Base-by-base conservation (phyloP, 208 protist genomes). In the Trypanosoma grayi region DNA sequence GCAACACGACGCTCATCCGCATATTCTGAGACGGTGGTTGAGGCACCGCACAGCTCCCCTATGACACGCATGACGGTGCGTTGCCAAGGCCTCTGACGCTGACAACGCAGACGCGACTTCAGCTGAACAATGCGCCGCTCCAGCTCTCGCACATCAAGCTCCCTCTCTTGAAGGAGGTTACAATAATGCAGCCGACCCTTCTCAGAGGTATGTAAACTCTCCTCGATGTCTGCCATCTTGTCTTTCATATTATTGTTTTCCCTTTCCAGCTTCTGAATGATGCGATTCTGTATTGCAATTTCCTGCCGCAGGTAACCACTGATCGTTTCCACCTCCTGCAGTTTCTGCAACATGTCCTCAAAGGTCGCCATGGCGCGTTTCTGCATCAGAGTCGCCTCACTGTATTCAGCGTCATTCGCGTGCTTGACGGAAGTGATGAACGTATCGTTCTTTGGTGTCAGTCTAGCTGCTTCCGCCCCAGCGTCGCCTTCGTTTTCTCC, bases 31-130 rank as follows among this genome's bases (percentile, higher is more conserved):
- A 56, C 48, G 8, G 74, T 57, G 16, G 85, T 95, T 16, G 81
- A 88, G 13, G 70, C 75, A 33, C 74, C 77, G 52, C 83, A 89
- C 10, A 90, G 31, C 25, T 92, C 86, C 0, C 86, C 85, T 41
- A 93, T 60, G 3, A 93, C 70, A 47, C 89, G 83, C 58, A 95
- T 52, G 30, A 90, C 59, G 20, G 74, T 73, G 20, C 67, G 68
- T 61, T 93, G 85, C 86, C 89, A 95, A 24, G 85, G 89, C 11
- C 89, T 79, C 36, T 85, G 72, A 20, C 76, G 66, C 54, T 95
- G 85, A 18, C 80, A 83, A 20, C 89, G 89, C 28, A 95, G 59
- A 20, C 86, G 80, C 18, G 83, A 90, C 56, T 89, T 92, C 40
- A 93, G 75, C 59, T 86, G 89, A 2, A 47, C 45, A 27, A 93